Base-by-base conservation (phyloP, 306 rosid genomes). In the Corylus americana region DNA sequence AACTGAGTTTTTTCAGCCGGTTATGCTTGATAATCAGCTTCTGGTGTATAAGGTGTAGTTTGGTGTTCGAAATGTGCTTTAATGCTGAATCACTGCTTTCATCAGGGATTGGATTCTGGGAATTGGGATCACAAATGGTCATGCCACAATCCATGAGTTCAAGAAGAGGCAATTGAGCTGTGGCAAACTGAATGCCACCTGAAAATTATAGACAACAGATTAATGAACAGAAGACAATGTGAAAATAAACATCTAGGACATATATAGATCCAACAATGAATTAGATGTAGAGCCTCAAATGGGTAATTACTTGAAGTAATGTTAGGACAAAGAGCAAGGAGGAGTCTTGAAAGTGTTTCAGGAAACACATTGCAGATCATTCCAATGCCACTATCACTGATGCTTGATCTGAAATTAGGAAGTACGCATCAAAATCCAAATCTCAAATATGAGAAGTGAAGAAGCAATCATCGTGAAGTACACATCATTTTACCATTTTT, bases 61-160 rank as follows among this genome's bases (percentile, higher is more conserved):
- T 90, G 39, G 87, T 62, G 17, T 71, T 82, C 18, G 87, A 74
- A n/a, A 83, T 74, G 84, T 79, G 79, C 31, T 77, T 84, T 39
- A 75, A 54, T 74, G 84, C 86, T 55, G 76, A n/a, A 71, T 68
- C 83, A 53, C 68, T 79, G 59, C 50, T 78, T 76, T 83, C 87
- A 0, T 80, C 92, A 16, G 80, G 73, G 7, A 78, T 67, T 57
- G 83, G 74, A 88, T 82, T 75, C 13, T 54, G 81, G 66, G 83
- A 79, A 86, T 90, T 77, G 68, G 94, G 90, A 84, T 93, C 91
- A 35, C 96, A 91, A 77, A 96, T 88, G 63, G 97, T 88, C 99
- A 90, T 89, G 85, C 99, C 99, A 86, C 99, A 96, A 78, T 96
- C 99, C 94, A 96, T 88, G 71, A 93, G 96, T 84, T 96, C 98